These are phyloP conservation scores for Vanilla planifolia DNA, from an alignment of 106 monocot genomes.

Conservation along the genomic window DNA sequence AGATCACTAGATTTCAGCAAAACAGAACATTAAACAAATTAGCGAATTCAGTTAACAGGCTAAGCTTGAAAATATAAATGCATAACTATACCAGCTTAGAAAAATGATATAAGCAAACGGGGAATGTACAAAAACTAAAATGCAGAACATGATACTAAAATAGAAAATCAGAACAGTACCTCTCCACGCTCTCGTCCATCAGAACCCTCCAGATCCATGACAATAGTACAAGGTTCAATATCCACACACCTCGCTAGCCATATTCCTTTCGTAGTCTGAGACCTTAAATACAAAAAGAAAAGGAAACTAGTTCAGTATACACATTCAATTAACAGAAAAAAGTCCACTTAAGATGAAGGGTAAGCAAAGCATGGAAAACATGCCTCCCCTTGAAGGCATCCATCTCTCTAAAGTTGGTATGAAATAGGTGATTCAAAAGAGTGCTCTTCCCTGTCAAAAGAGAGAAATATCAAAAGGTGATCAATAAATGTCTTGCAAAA, in stretches of 20 bases:
- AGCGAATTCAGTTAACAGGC: too few species aligned
- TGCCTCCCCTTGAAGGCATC: slow-evolving; percentile 89
- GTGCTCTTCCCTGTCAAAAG: slow-evolving; percentile 80
- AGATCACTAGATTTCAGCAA: too few species aligned
- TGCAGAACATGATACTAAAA: neutral
- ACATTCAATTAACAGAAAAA: slow-evolving; percentile 1
- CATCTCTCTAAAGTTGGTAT: slow-evolving; percentile 89
- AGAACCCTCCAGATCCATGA: slow-evolving; percentile 96
- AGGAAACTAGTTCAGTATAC: neutral
- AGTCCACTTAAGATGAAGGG: neutral
- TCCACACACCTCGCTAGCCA: slow-evolving; percentile 73
- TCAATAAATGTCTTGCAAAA: too few species aligned
- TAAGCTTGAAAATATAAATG: too few species aligned
- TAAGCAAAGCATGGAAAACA: slow-evolving; percentile 9
- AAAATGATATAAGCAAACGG: too few species aligned
- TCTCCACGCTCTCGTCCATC: slow-evolving; percentile 97
- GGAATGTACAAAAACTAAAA: too few species aligned
- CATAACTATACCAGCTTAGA: too few species aligned
- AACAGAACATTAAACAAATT: too few species aligned
- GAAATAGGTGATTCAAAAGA: slow-evolving; percentile 86
- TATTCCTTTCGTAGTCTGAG: slow-evolving; percentile 93
- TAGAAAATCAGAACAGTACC: slow-evolving; percentile 23
- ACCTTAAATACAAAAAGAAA: slow-evolving; percentile 33
- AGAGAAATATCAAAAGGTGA: neutral
- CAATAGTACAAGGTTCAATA: slow-evolving; percentile 87